Evolutionary conservation across 106 monocot genomes (phyloP), one percentile per base, ranked within the genome.

Genomic region (Platanthera guangdongensis): DNA sequence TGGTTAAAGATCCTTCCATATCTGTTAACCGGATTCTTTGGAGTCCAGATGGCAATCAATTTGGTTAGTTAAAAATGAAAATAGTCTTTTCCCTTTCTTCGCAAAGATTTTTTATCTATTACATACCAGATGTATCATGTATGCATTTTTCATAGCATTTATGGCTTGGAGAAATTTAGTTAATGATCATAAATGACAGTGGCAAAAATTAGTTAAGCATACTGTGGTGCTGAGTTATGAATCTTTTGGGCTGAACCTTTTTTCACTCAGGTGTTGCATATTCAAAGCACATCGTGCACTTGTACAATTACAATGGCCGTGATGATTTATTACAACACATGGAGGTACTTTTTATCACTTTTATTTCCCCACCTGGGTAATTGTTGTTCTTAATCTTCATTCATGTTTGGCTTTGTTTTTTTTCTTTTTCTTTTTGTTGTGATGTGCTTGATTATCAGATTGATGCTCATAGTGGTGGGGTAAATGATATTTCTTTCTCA

Each of bases 401-500:
- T 70, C 8, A 16, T 46, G 14, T 16, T 12, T 6, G 9, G 8
- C 22, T 67, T 67, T 70, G 8, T 16, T 46, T 70, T 46, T 12
- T 39, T 70, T 7, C 15, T 72, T 51, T 51, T 70, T 7, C 16
- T 72, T 51, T 22, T 72, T 22, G 7, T n/a, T 10, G 18, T 5
- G 2, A 13, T 72, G 18, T 0, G 11, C 19, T 25, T 76, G 52
- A 13, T 55, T 52, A 25, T 39, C 76, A 94, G 94, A 91, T 94
- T 80, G 90, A 90, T 80, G 94, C 94, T 79, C 94, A 94, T 85
- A 80, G 78, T 83, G 94, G 94, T 54, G 88, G 86, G 51, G 88
- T 94, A 45, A 94, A 94, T 78, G 94, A 94, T 76, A 76, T 94
- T 74, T 88, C 90, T 9, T 94, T 94, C 73, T 88, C 90, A 52